Evolutionary conservation across 495 filamentous ascomycete species (phyloP).

Genomic region (Hyphodiscus hymeniophilus): DNA sequence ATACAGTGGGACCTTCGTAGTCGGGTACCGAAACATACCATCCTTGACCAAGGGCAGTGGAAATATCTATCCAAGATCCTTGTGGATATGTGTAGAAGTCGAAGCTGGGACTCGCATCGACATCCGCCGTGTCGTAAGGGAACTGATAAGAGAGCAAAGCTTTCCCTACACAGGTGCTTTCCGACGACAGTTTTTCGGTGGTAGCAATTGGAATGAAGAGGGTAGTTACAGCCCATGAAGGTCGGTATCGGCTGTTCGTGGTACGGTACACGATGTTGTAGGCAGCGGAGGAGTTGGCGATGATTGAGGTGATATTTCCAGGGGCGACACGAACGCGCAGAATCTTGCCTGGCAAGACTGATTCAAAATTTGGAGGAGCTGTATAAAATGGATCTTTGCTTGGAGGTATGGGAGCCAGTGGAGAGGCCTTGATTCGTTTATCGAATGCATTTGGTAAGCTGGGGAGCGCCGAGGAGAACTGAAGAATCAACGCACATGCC

Average conservation of each 20-base stretch:
- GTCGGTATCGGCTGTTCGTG: conserved; percentile 33
- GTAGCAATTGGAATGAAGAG: conserved; percentile 31
- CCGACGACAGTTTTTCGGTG: neutral
- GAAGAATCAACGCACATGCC: no score
- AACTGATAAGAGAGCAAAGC: conserved; percentile 38
- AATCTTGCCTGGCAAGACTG: conserved; percentile 31
- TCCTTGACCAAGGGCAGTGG: conserved; percentile 28
- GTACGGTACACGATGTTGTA: conserved; percentile 46
- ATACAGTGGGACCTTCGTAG: conserved; percentile 35
- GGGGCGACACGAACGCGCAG: conserved; percentile 37
- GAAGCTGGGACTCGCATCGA: conserved; percentile 11
- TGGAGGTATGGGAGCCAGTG: conserved; percentile 19
- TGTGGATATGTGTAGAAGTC: conserved; percentile 23
- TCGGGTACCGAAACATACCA: conserved; percentile 43
- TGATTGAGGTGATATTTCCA: conserved; percentile 29
- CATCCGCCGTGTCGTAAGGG: conserved; percentile 29
- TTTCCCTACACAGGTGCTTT: conserved; percentile 11
- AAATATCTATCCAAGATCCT: conserved; percentile 25
- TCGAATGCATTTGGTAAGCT: no score
- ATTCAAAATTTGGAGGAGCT: conserved; percentile 32
- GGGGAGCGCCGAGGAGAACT: no score
- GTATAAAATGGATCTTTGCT: conserved; percentile 41
- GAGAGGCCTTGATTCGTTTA: no score
- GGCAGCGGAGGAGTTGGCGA: conserved; percentile 22
- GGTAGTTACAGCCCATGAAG: conserved; percentile 42